phyloP scores from a whole-genome alignment of 106 monocot genomes.

The Agapanthus africanus region DNA sequence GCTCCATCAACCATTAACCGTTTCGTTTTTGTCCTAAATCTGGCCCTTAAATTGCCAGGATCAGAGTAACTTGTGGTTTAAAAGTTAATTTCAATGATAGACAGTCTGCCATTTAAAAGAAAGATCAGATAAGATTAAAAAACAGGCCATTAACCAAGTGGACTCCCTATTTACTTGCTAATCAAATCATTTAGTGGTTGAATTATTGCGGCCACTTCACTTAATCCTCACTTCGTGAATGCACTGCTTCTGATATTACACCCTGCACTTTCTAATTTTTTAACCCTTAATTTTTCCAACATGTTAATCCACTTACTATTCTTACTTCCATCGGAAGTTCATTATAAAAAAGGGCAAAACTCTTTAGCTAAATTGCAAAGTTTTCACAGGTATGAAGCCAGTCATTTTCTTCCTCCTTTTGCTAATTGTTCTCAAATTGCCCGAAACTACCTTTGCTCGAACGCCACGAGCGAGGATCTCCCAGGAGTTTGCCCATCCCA shows the following conservation, averaged over 20 bases:
- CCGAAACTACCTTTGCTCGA: background rate
- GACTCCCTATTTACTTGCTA: background rate
- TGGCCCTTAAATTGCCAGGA: background rate
- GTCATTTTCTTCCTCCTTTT: background rate
- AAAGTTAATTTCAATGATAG: background rate
- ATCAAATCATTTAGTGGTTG: background rate
- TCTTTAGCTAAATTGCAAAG: background rate
- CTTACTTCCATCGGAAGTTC: background rate
- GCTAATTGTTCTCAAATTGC: background rate
- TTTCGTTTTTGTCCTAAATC: too few species aligned
- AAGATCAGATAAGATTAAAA: background rate
- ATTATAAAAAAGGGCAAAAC: background rate
- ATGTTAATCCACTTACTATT: background rate
- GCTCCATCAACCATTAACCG: too few species aligned
- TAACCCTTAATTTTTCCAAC: background rate
- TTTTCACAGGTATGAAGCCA: background rate
- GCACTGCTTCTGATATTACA: conserved; percentile 4
- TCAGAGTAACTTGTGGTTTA: background rate
- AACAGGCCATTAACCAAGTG: conserved; percentile 7
- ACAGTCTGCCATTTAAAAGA: background rate
- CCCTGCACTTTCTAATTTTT: background rate
- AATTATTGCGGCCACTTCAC: background rate
- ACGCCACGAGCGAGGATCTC: too few species aligned
- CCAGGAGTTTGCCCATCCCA: too few species aligned
- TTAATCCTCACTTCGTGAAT: background rate